phyloP scores from a whole-genome alignment of 2,329 filamentous ascomycete genomes.

The Phialophora macrospora region DNA sequence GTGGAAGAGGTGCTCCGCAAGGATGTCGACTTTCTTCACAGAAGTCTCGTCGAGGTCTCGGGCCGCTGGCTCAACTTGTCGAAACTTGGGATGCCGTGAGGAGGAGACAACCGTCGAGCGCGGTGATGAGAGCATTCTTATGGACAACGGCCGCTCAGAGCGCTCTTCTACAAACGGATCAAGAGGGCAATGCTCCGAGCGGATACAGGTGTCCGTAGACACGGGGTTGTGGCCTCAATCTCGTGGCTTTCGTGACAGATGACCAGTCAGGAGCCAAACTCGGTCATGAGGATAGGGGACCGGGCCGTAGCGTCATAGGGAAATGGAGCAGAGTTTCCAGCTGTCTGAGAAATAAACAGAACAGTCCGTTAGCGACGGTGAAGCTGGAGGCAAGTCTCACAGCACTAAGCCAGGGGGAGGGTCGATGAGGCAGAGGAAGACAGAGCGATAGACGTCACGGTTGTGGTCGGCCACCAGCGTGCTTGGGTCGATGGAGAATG shows the following conservation, averaged over 20 bases:
- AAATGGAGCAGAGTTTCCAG: conserved; percentile 46
- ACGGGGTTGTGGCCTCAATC: conserved; percentile 24
- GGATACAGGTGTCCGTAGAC: conserved; percentile 4
- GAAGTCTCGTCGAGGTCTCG: conserved; percentile 15
- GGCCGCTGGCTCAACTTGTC: conserved; percentile 24
- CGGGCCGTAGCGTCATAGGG: conserved; percentile 37
- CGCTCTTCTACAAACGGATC: conserved; percentile 11
- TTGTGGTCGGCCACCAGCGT: conserved; percentile 28
- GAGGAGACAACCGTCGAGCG: conserved; percentile 18
- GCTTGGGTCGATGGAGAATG: conserved; percentile 29
- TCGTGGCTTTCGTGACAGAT: conserved; percentile 31
- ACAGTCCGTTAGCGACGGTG: conserved; percentile 25
- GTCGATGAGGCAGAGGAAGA: conserved; percentile 27
- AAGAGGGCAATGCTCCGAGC: conserved; percentile 15
- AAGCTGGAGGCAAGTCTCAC: conserved; percentile 34
- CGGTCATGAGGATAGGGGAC: conserved; percentile 26
- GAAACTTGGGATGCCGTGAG: conserved; percentile 21
- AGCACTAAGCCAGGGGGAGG: conserved; percentile 25
- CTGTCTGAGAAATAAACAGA: conserved; percentile 42
- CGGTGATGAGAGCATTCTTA: conserved; percentile 35
- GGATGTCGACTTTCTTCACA: conserved; percentile 14
- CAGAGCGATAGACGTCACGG: conserved; percentile 27
- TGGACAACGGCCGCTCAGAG: conserved; percentile 13
- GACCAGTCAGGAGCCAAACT: conserved; percentile 31
- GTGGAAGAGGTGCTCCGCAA: conserved; percentile 5